These are phyloP conservation scores for Calonectria honghensis DNA, from an alignment of 2,329 filamentous ascomycete genomes.

Conservation along the genomic window DNA sequence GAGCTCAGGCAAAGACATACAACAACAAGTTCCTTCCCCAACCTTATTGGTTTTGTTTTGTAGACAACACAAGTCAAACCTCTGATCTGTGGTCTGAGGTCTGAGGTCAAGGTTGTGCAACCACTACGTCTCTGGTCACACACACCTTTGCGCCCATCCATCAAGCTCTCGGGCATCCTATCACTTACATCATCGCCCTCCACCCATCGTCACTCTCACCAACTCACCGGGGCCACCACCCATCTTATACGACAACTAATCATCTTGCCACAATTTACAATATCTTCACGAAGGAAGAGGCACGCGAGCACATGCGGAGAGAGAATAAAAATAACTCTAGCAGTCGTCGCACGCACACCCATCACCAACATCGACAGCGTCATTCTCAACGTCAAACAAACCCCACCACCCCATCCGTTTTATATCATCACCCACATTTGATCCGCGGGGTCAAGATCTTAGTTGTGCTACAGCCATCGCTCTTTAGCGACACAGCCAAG, in stretches of 20 bases:
- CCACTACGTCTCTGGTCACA: slow-evolving; percentile 34
- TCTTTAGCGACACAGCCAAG: slow-evolving; percentile 13
- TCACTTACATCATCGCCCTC: slow-evolving; percentile 42
- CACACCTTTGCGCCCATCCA: slow-evolving; percentile 31
- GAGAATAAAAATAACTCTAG: slow-evolving; percentile 12
- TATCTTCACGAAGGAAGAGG: slow-evolving; percentile 1
- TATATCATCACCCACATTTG: slow-evolving; percentile 9
- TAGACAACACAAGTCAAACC: slow-evolving; percentile 2
- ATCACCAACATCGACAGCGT: slow-evolving; percentile 14
- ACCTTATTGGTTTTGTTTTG: slow-evolving; percentile 27
- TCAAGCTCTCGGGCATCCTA: slow-evolving; percentile 19
- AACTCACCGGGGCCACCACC: slow-evolving; percentile 15
- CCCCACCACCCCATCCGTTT: slow-evolving; percentile 20
- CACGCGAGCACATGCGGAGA: slow-evolving; percentile 13
- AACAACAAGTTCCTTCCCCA: slow-evolving; percentile 25
- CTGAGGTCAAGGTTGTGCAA: slow-evolving; percentile 33
- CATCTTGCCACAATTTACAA: slow-evolving; percentile 19
- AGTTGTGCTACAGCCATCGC: neutral
- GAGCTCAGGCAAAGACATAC: slow-evolving; percentile 31
- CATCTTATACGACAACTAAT: slow-evolving; percentile 29
- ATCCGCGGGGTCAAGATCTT: slow-evolving; percentile 21
- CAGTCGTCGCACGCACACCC: slow-evolving; percentile 15
- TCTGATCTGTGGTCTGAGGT: slow-evolving; percentile 21
- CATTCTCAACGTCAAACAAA: slow-evolving; percentile 26
- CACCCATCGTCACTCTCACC: slow-evolving; percentile 24